Evolutionary conservation across 495 filamentous ascomycete species (phyloP).

Genomic region (Aspergillus egyptiacus): DNA sequence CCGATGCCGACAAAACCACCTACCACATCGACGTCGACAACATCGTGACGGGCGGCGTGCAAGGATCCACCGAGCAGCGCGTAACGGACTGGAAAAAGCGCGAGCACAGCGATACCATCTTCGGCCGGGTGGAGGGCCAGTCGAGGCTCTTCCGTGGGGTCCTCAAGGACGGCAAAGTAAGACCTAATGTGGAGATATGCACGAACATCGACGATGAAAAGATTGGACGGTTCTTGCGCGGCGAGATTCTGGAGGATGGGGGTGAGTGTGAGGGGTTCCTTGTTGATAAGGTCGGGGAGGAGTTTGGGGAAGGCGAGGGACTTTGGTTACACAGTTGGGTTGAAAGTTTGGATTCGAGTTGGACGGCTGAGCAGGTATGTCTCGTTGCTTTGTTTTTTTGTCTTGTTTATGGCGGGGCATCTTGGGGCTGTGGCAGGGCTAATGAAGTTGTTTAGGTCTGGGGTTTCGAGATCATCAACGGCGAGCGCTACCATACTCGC

Average conservation of each 20-base stretch:
- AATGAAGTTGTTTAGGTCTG: constrained; percentile 41
- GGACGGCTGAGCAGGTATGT: constrained; percentile 49
- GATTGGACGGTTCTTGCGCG: constrained; percentile 41
- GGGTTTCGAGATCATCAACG: constrained; percentile 55
- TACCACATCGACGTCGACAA: constrained; percentile 81
- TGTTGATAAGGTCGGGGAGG: constrained; percentile 32
- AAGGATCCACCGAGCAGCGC: constrained; percentile 66
- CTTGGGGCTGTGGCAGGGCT: background rate
- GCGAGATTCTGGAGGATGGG: constrained; percentile 36
- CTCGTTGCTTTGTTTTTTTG: constrained; percentile 7
- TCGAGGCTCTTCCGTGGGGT: constrained; percentile 46
- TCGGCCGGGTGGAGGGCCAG: constrained; percentile 63
- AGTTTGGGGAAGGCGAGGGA: constrained; percentile 35
- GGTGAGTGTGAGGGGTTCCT: constrained; percentile 31
- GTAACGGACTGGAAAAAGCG: constrained; percentile 63
- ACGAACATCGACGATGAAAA: constrained; percentile 36
- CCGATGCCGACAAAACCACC: constrained; percentile 35
- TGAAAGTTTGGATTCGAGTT: constrained; percentile 33
- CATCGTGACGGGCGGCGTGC: constrained; percentile 66
- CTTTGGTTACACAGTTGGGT: constrained; percentile 44
- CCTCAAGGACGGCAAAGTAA: constrained; percentile 32
- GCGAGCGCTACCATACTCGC: constrained; percentile 60
- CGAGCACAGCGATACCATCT: constrained; percentile 73
- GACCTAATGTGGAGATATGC: constrained; percentile 29
- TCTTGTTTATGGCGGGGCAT: too few relatives aligned